Evolutionary conservation across 345 rosid species (phyloP), one percentile per base, ranked within the genome.

Genomic region (Syzygium aromaticum): DNA sequence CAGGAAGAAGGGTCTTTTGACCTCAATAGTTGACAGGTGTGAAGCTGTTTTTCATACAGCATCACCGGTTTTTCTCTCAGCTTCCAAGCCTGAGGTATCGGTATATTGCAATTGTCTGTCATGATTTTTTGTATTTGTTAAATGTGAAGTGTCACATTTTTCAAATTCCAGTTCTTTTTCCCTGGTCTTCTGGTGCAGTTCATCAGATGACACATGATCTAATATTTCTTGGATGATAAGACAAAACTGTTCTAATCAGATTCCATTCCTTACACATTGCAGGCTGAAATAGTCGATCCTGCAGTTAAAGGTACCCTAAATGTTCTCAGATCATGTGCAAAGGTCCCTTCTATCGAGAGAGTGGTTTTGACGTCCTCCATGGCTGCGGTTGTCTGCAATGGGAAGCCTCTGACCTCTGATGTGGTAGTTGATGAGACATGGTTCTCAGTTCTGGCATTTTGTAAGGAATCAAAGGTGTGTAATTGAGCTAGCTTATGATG

Each of bases 231-330:
- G 43, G 38, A 64, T 64, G 40, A 30, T 64, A 28, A 0, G 22
- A 30, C 40, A 30, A 64, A 3, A 30, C 40, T 43, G 63, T 52
- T 57, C 63, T 64, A 64, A 64, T 28, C 77, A 16, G 38, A 30
- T 64, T 63, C 77, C 77, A 15, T 64, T 64, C 77, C 77, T 64
- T 30, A 7, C 40, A 30, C 7, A 33, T 33, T 9, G 22, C 52
- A 89, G 92, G 88, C 85, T 3, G 93, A 93, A 56, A 46, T 94
- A 73, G 88, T 94, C n/a, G 90, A 91, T 56, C 92, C 93, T 64
- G 94, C 93, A 7, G 54, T 94, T 21, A 92, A 91, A 86, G 94
- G 94, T 56, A 93, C 94, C 46, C 86, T 93, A 2, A 93, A 94
- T 52, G 90, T 93, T 57, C 94, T 94, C 7, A 89, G 53, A 9